Base-by-base conservation (phyloP, 305 asterid genomes). In the Lippia alba region DNA sequence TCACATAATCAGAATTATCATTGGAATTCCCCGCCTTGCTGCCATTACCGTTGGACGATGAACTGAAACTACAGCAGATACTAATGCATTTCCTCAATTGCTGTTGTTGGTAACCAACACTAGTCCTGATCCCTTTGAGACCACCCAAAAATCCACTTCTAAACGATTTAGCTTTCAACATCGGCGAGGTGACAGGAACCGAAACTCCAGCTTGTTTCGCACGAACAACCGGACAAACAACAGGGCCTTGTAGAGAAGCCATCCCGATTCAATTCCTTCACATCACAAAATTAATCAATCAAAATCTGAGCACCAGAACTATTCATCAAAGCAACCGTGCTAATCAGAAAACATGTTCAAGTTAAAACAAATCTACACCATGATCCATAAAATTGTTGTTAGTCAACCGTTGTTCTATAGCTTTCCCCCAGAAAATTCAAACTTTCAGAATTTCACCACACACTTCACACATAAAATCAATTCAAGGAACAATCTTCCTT, bases 221-320 rank as follows among this genome's bases (percentile, higher is more conserved):
- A 20, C 78, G 61, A 11, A 83, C 51, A 8, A 75, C 73, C 16
- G 86, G 88, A 66, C 77, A 74, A 66, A 81, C 54, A 45, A 83
- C 82, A 6, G 90, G 84, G 66, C 85, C 84, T 75, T 79, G 90
- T 14, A 85, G 74, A 55, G 86, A 78, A 77, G 65, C 80, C 86
- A 85, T 85, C 78, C 57, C 66, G 45, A 66, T 45, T 53, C 66
- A 58, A 66, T 45, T 53, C 64, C 71, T 66, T 51, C 34, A 36
- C 68, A 76, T 39, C 41, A 62, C 6, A 60, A 57, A 40, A 19
- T 24, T 57, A 55, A 17, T 53, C 45, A 39, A 45, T 41, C 19
- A 66, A 66, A 12, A 20, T 16, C 45, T n/a, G 12, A 44, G 3
- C 50, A 19, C 63, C 39, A 1, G 19, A 19, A 53, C 18, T 1